phyloP scores from a whole-genome alignment of 768 basidiomycete species.

The Termitomyces sp. region DNA sequence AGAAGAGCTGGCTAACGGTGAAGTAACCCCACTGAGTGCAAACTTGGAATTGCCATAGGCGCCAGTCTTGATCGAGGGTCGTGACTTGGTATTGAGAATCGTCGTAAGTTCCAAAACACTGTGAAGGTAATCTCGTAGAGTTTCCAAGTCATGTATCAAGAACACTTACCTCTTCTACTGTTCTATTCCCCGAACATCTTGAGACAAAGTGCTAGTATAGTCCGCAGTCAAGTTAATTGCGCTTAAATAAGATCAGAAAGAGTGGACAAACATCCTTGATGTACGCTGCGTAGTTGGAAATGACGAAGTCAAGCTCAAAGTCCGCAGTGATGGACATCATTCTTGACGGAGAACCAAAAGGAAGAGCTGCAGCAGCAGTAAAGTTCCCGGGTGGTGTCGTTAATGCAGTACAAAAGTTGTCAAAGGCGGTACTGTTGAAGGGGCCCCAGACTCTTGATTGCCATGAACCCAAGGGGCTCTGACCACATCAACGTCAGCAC shows the following conservation, averaged over 20 bases:
- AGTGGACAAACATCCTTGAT: constrained; percentile 55
- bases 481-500: neutral
- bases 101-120: constrained; percentile 88
- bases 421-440: constrained; percentile 56
- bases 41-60: constrained; percentile 86
- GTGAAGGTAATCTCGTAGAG: neutral
- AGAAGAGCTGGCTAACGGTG: constrained; percentile 39
- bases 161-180: constrained; percentile 27
- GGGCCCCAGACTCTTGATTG: constrained; percentile 90
- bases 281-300: constrained; percentile 73
- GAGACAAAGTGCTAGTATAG: constrained; percentile 44
- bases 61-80: constrained; percentile 70
- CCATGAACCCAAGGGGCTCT: constrained; percentile 68
- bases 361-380: constrained; percentile 28
- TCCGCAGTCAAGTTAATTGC: neutral
- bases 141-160: neutral
- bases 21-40: constrained; percentile 98
- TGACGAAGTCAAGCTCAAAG: constrained; percentile 47
- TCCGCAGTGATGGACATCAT: constrained; percentile 42
- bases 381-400: constrained; percentile 35
- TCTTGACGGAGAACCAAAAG: constrained; percentile 43
- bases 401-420: constrained; percentile 62
- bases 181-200: constrained; percentile 43
- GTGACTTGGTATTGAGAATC: constrained; percentile 58
- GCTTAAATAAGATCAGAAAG: too few species aligned